Evolutionary conservation across 805 yeast genomes (phyloP), one percentile per base, ranked within the genome.

Genomic region (Metschnikowia amazonensis): DNA sequence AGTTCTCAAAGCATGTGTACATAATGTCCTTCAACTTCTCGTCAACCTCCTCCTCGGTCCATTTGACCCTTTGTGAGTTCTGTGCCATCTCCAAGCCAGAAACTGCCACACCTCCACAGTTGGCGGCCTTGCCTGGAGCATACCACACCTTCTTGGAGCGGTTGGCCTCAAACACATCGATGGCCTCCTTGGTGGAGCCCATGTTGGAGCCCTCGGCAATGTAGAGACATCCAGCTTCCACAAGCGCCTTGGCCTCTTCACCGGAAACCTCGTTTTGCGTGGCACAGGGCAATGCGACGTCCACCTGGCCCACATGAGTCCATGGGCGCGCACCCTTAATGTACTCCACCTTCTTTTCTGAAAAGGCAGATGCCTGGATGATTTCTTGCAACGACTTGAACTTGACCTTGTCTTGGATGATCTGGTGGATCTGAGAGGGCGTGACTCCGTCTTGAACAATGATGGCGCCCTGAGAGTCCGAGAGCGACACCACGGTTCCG

Each of bases 31-130:
- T 89, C 67, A 92, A 82, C 74, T 87, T 89, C 52, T 70, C 67
- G 72, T 92, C 98, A 60, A 92, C 98, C 75, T 88, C 89, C 77
- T 89, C 97, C 49, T 82, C 60, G 53, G 96, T 80, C 97, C 98
- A 94, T 57, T 74, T 71, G 57, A 82, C 81, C 79, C 97, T 86
- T 69, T 86, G 95, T 48, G 97, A 88, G 87, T 92, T 94, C 79
- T 92, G 99, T 56, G 98, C 97, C 99, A 92, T 94, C 80, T 92
- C 99, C 58, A 92, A 80, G 66, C 97, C 98, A 49, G 97, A 89
- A 48, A 90, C 97, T 48, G 97, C 96, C 60, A 92, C 99, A 83
- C 99, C 99, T 76, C 98, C 99, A 76, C 95, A 86, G 83, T 92
- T 92, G 64, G 97, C 92, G 60, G 97, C 97, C 82, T 92, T 92